phyloP scores from a whole-genome alignment of 768 basidiomycete species.

The Auricularia heimuer region DNA sequence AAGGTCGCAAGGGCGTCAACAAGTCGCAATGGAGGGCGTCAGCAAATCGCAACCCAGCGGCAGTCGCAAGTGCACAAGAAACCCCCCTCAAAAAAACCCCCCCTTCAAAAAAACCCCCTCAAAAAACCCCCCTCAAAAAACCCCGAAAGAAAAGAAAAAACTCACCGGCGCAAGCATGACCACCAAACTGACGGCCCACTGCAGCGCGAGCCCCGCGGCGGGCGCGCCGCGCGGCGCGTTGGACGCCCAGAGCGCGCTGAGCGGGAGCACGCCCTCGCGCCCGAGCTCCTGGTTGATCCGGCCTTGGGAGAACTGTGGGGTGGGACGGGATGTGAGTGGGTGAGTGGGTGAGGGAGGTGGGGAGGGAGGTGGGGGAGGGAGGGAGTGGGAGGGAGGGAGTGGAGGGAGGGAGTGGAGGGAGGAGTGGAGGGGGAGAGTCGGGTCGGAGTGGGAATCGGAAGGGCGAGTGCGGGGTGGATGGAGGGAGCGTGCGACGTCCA shows the following conservation, averaged over 20 bases:
- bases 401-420: neutral
- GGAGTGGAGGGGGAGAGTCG: neutral
- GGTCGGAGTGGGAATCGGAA: too few species aligned
- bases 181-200: conserved; percentile 43
- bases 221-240: conserved; percentile 54
- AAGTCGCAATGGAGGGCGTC: too few species aligned
- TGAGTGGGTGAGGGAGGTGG: neutral
- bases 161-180: conserved; percentile 39
- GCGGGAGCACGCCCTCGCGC: conserved; percentile 50
- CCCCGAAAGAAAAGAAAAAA: too few species aligned
- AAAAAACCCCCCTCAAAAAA: too few species aligned
- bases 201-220: conserved; percentile 44
- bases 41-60: too few species aligned
- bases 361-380: neutral
- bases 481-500: too few species aligned
- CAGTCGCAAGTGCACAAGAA: too few species aligned
- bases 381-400: too few species aligned
- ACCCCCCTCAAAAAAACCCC: too few species aligned
- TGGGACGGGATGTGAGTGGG: neutral
- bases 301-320: conserved; percentile 34
- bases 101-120: too few species aligned
- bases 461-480: too few species aligned
- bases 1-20: too few species aligned
- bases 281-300: conserved; percentile 53
- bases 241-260: conserved; percentile 50